Evolutionary conservation across 805 yeast species (phyloP).

Genomic region (Ogataea methanolica): DNA sequence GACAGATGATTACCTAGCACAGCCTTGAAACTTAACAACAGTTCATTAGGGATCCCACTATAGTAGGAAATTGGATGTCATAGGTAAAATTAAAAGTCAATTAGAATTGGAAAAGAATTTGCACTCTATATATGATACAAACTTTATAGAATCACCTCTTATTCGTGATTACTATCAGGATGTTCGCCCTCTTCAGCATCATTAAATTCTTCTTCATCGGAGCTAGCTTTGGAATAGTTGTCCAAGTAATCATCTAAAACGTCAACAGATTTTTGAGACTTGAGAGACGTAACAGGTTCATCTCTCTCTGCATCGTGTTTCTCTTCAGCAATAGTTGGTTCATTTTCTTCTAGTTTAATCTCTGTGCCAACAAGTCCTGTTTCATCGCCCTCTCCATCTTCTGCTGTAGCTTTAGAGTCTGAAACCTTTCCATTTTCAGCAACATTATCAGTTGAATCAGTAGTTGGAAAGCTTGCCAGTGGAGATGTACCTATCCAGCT

Average conservation of each 20-base stretch:
- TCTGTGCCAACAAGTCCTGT: constrained; percentile 6
- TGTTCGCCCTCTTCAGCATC: constrained; percentile 21
- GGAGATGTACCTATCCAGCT: constrained; percentile 20
- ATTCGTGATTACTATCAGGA: background rate
- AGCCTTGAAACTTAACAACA: too few species aligned
- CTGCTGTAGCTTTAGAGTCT: background rate
- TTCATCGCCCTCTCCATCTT: constrained; percentile 6
- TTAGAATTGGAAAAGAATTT: too few species aligned
- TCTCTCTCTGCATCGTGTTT: background rate
- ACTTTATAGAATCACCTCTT: background rate
- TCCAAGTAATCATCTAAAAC: constrained; percentile 5
- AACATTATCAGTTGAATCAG: background rate
- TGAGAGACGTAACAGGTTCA: background rate
- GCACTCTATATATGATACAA: too few species aligned
- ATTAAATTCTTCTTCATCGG: constrained; percentile 18
- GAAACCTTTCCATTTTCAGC: background rate
- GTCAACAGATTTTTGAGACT: constrained; percentile 1
- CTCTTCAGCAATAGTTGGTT: background rate
- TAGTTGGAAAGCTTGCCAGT: background rate
- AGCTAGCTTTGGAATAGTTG: constrained; percentile 8
- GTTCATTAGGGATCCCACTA: too few species aligned
- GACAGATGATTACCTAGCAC: too few species aligned
- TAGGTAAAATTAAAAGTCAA: too few species aligned
- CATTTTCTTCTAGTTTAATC: background rate
- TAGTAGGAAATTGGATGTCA: too few species aligned